A percentile compares a stretch with the other conserved stretches of the same genome.
phyloP scores from a whole-genome alignment of 345 rosid species.

The Noccaea bulbosa region DNA sequence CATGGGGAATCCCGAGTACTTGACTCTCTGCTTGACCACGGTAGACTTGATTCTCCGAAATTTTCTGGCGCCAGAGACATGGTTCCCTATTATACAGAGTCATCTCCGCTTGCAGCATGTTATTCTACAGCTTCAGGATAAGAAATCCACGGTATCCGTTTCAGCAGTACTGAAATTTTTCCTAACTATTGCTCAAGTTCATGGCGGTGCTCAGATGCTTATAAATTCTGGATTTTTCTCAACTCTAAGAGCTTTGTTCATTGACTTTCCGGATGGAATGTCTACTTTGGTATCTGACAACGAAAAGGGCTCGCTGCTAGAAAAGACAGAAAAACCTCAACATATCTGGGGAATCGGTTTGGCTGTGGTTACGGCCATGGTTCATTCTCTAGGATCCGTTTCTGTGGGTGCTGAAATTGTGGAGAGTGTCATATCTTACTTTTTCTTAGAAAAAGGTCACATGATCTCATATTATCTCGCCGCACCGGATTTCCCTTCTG shows the following conservation, averaged over 20 bases:
- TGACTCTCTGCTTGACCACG: constrained; percentile 63
- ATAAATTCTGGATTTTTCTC: constrained; percentile 67
- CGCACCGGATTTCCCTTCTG: constrained; percentile 76
- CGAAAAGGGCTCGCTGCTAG: constrained; percentile 47
- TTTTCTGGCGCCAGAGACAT: constrained; percentile 71
- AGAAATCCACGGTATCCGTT: constrained; percentile 51
- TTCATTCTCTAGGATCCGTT: constrained; percentile 69
- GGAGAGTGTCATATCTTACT: constrained; percentile 67
- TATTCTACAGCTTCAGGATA: constrained; percentile 69
- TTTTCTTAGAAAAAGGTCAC: constrained; percentile 72
- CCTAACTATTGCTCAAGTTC: constrained; percentile 73
- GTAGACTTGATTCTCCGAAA: constrained; percentile 63
- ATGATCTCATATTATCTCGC: constrained; percentile 66
- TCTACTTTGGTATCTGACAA: constrained; percentile 46
- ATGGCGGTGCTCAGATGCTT: constrained; percentile 91
- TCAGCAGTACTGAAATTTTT: constrained; percentile 69
- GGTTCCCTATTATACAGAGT: constrained; percentile 80
- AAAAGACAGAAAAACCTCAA: constrained; percentile 60
- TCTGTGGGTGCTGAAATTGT: constrained; percentile 51
- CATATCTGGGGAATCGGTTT: constrained; percentile 79
- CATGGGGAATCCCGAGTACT: constrained; percentile 56
- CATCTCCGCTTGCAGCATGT: constrained; percentile 69
- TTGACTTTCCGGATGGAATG: constrained; percentile 51
- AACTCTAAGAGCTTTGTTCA: constrained; percentile 65
- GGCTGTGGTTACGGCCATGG: constrained; percentile 79